Base-by-base conservation (phyloP, 2,329 filamentous ascomycete genomes). In the Talaromyces marneffei region DNA sequence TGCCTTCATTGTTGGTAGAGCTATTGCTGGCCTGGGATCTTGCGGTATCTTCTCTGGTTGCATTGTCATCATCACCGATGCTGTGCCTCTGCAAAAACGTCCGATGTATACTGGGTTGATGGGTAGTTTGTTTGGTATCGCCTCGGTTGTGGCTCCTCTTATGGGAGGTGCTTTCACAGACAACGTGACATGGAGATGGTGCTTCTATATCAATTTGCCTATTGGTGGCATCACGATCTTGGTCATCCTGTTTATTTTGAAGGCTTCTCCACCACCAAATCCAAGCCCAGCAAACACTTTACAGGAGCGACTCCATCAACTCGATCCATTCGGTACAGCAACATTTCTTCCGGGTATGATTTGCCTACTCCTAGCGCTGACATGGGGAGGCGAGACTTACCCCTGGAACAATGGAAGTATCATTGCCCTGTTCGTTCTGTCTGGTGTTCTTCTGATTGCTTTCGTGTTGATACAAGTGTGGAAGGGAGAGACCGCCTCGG, bases 361-460 rank as follows among this genome's bases (percentile, higher is more conserved):
- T 54, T 77, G 79, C 67, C 66, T 81, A 6, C 73, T 83, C 61
- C 71, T 83, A 1, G 81, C 80, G 0, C 69, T 83, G 18, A 76
- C 82, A 58, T 79, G 74, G 72, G 78, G 79, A 18, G 76, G 78
- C 3, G 75, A 74, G 14, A 77, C 70, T 33, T 77, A 79, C 40
- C 42, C 74, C 1, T 83, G 80, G 81, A 69, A 66, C 27, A 75
- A 74, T 64, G 71, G 70, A 23, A 76, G 74, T 12, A 75, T 83
- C 58, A 79, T 83, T 54, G 76, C 75, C 0, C 71, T 83, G 10
- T 77, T 84, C 27, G 74, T 81, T 1, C 72, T 84, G 2, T 81
- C 81, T 62, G 77, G 78, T n/a, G 75, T 83, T 6, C 71, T 83
- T 9, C 75, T 77, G 1, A 74, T 78, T 4, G 73, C 75, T 2